These are phyloP conservation scores for Lentinula guzmanii DNA, from an alignment of 768 basidiomycete genomes.

Conservation along the genomic window DNA sequence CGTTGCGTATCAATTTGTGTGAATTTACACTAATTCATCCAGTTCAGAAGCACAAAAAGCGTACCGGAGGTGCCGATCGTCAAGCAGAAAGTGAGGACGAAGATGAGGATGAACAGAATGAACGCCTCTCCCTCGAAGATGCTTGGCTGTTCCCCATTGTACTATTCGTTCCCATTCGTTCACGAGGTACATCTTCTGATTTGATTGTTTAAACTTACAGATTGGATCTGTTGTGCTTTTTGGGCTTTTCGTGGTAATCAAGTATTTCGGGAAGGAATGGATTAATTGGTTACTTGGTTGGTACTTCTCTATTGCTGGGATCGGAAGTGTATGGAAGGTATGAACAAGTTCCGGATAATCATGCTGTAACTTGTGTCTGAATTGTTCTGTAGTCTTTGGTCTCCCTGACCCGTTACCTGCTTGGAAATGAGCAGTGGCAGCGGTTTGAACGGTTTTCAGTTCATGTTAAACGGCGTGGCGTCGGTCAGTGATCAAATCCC, in stretches of 20 bases:
- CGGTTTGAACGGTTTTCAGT: constrained; percentile 42
- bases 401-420: constrained; percentile 38
- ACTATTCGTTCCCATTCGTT: constrained; percentile 18
- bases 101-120: constrained; percentile 52
- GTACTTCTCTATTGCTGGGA: constrained; percentile 66
- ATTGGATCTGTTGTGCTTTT: constrained; percentile 66
- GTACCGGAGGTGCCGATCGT: constrained; percentile 9
- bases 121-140: constrained; percentile 59
- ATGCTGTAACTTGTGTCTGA: constrained; percentile 6
- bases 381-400: constrained; percentile 37
- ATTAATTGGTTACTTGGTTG: constrained; percentile 75
- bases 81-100: constrained; percentile 34
- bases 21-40: neutral
- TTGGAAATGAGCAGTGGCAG: constrained; percentile 55
- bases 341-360: constrained; percentile 11
- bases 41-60: constrained; percentile 12
- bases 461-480: constrained; percentile 37
- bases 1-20: constrained; percentile 5
- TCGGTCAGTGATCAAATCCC: constrained; percentile 27
- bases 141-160: constrained; percentile 73
- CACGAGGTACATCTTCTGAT: neutral
- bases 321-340: constrained; percentile 69
- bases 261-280: constrained; percentile 74
- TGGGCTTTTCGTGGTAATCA: constrained; percentile 64
- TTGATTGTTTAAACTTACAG: constrained; percentile 23